Conservation (phyloP, 78 protist genomes). For the Dictyostelium discoideum region dicty_2.7 NC_007089.4:4795001-4795500, state of each 20-base stretch:
- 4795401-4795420: not conserved
- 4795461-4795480: not conserved
- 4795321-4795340: not conserved
- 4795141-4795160: constrained; percentile 22
- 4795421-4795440: not conserved
- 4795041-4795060: not conserved
- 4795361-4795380: constrained; percentile 3
- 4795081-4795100: not conserved
- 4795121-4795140: constrained; percentile 10
- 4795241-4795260: not conserved
- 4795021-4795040: not conserved
- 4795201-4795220: not conserved
- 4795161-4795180: not conserved
- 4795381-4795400: not conserved
- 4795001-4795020: not conserved
- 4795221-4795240: not conserved
- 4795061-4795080: constrained; percentile 7
- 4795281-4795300: constrained; percentile 19
- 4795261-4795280: not conserved
- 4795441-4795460: not conserved
- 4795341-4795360: not conserved
- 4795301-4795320: not conserved
- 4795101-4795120: not conserved
- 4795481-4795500: not conserved
- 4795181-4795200: not conserved